phyloP scores from a whole-genome alignment of 2,329 filamentous ascomycete genomes.

The Epichloe gansuensis region DNA sequence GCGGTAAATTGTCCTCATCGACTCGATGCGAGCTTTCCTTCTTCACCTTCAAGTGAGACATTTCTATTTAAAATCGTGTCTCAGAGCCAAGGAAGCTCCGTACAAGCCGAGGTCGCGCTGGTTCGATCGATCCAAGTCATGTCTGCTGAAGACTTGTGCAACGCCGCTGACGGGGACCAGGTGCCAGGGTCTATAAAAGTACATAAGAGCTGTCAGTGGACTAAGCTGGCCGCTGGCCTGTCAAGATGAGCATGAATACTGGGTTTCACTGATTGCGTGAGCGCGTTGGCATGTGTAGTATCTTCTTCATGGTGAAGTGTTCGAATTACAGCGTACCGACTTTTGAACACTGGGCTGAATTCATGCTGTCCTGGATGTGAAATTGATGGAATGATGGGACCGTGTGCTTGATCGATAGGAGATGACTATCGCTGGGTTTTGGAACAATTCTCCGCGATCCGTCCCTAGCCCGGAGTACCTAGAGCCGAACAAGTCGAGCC shows the following conservation, averaged over 20 bases:
- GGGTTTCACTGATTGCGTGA: too few relatives aligned
- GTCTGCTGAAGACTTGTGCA: not conserved
- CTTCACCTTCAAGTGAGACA: not conserved
- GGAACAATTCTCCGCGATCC: not conserved
- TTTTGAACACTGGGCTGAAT: not conserved
- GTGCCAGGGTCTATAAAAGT: too few relatives aligned
- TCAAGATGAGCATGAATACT: too few relatives aligned
- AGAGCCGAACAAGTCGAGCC: too few relatives aligned
- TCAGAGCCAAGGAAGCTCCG: not conserved
- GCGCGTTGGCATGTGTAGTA: too few relatives aligned
- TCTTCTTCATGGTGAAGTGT: too few relatives aligned
- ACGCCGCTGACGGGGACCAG: not conserved
- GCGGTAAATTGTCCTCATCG: not conserved
- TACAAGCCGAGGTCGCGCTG: too few relatives aligned
- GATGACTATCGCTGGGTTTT: not conserved
- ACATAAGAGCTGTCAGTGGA: too few relatives aligned
- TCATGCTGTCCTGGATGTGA: too few relatives aligned
- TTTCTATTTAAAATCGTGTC: not conserved
- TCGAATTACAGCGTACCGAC: not conserved
- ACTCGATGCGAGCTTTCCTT: too few relatives aligned
- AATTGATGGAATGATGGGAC: too few relatives aligned
- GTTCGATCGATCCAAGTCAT: not conserved
- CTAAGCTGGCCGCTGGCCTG: too few relatives aligned
- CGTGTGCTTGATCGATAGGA: not conserved
- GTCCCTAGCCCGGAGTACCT: not conserved